Base-by-base conservation (phyloP, 163 green algal species). In the Trebouxiophyceae sp. region DNA sequence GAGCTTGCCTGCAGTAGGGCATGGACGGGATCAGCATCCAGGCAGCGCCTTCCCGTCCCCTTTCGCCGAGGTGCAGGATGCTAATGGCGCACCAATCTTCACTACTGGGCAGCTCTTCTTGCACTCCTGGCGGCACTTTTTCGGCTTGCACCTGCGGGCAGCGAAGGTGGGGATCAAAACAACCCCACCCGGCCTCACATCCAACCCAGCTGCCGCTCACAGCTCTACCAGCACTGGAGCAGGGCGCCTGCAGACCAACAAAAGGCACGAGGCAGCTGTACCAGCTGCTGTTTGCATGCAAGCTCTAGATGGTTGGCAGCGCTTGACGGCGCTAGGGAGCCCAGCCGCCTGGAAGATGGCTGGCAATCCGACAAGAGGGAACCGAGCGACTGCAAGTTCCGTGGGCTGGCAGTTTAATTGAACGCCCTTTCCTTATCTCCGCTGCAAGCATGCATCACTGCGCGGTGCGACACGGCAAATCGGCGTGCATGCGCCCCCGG, bases 101-200 rank as follows among this genome's bases (percentile, higher is more conserved):
- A 98, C 93, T 1, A 99, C 94, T 24, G 94, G 94, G 74, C 94
- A 99, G 68, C 76, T 92, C 76, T 96, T 97, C 77, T 98, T 98
- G 89, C 94, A 99, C 76, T 99, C 94, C 73, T 99, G 94, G 39
- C 87, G 77, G 77, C 94, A 99, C 69, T 99, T 99, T 72, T 98
- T 99, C 23, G 94, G 94, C 79, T 96, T 97, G 74, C 90, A 97
- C 68, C 89, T 95, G 76, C 34, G 55, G 23, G 20, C 23, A 29
- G 63, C n/a, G n/a, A n/a, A n/a, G n/a, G n/a, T n/a, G n/a, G n/a
- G n/a, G n/a, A n/a, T n/a, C n/a, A n/a, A n/a, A n/a, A n/a, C n/a
- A n/a, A n/a, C n/a, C n/a, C n/a, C n/a, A n/a, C n/a, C n/a, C n/a
- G n/a, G n/a, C n/a, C n/a, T n/a, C n/a, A n/a, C n/a, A n/a, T n/a